Conservation (phyloP, 2,329 filamentous ascomycete species). For the Rhinocladiella similis region DNA sequence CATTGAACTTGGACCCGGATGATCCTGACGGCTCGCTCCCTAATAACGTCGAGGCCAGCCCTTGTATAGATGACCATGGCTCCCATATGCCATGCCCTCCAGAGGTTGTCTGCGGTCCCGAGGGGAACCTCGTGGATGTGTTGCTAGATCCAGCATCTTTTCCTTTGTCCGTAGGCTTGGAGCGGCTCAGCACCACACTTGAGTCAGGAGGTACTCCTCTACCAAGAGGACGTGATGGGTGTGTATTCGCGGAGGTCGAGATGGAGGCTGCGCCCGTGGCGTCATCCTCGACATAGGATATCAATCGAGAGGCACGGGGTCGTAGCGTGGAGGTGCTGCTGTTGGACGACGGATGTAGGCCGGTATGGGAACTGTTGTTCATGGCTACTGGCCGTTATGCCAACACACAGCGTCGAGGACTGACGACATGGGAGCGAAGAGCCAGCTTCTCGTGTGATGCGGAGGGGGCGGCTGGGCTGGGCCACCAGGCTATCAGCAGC, state of each 20-base stretch:
- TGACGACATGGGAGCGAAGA: conserved; percentile 19
- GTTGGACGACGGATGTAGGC: conserved; percentile 24
- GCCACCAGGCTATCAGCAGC: too few relatives aligned
- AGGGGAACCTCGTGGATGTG: conserved; percentile 4
- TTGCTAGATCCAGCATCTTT: conserved; percentile 10
- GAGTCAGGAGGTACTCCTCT: conserved; percentile 41
- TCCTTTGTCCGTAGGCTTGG: conserved; percentile 18
- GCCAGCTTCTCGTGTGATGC: neutral
- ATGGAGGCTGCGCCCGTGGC: conserved; percentile 33
- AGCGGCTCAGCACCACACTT: conserved; percentile 28
- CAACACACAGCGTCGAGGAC: conserved; percentile 21
- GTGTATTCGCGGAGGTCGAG: conserved; percentile 32
- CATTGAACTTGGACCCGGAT: conserved; percentile 29
- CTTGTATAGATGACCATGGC: conserved; percentile 51
- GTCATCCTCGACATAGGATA: conserved; percentile 43
- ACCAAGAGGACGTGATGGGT: conserved; percentile 37
- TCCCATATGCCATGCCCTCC: conserved; percentile 37
- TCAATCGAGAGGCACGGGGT: conserved; percentile 44
- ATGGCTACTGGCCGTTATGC: conserved; percentile 24
- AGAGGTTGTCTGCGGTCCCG: conserved; percentile 1
- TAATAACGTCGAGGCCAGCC: conserved; percentile 48
- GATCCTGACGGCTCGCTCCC: conserved; percentile 40
- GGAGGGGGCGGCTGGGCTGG: neutral
- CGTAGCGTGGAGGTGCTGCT: conserved; percentile 40
- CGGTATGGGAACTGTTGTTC: conserved; percentile 26